Percentiles rank a stretch among this genome's conserved stretches.
phyloP scores from a whole-genome alignment of 1,284 basidiomycete genomes.

The Naganishia sp. region DNA sequence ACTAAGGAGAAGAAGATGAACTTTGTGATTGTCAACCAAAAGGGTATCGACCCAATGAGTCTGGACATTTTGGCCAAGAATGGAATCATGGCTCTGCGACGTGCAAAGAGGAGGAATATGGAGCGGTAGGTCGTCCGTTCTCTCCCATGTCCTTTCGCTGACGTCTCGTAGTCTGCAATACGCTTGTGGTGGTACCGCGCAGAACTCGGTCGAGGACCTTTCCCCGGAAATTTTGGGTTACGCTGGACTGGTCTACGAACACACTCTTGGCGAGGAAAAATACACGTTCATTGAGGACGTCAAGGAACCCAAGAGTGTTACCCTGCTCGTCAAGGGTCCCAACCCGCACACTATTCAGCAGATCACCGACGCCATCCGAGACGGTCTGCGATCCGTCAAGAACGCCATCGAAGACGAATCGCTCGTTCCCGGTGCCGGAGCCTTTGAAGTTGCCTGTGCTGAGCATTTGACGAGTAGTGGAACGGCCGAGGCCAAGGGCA shows the following conservation, averaged over 20 bases:
- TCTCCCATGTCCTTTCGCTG: slow-evolving; percentile 2
- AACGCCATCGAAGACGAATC: slow-evolving; percentile 90
- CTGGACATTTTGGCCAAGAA: slow-evolving; percentile 96
- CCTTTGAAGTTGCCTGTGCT: slow-evolving; percentile 94
- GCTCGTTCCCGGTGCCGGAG: slow-evolving; percentile 91
- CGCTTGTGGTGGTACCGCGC: slow-evolving; percentile 89
- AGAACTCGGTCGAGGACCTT: slow-evolving; percentile 97
- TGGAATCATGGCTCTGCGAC: slow-evolving; percentile 88
- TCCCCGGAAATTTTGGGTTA: slow-evolving; percentile 88
- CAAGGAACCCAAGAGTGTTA: slow-evolving; percentile 93
- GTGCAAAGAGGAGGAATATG: slow-evolving; percentile 97
- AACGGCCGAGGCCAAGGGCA: slow-evolving; percentile 88
- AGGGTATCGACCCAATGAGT: slow-evolving; percentile 97
- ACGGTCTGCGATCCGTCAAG: slow-evolving; percentile 94
- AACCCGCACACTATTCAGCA: slow-evolving; percentile 95
- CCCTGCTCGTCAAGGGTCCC: slow-evolving; percentile 95
- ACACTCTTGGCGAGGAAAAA: slow-evolving; percentile 98
- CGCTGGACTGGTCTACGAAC: slow-evolving; percentile 98
- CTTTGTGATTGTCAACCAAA: slow-evolving; percentile 98
- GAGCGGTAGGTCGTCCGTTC: slow-evolving; percentile 66
- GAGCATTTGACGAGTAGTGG: slow-evolving; percentile 71
- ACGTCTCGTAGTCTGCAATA: slow-evolving; percentile 66
- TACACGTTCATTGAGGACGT: slow-evolving; percentile 98
- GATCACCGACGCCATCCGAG: slow-evolving; percentile 94
- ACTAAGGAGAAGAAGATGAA: slow-evolving; percentile 65